Evolutionary conservation across 257 asterid species (phyloP), one percentile per base, ranked within the genome.

Genomic region (Salvia hispanica): DNA sequence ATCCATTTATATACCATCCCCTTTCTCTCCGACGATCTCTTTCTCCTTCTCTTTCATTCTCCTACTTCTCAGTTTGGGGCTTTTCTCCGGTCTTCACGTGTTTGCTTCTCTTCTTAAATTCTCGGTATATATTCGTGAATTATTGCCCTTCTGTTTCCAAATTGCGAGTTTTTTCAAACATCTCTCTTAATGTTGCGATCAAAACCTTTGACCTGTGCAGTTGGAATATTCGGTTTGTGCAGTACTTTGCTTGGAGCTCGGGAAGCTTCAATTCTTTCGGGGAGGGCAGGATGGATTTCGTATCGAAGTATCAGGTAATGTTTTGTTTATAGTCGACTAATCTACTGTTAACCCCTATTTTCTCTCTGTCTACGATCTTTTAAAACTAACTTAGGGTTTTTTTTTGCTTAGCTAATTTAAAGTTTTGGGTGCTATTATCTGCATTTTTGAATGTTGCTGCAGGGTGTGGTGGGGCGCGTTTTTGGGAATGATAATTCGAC

Each of bases 391-490:
- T 34, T 40, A 6, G 16, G 39, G 21, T 3, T 10, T 9, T 39
- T 39, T 42, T 9, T 37, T 21, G 45, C 44, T 62, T 25, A 25
- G 7, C 40, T 62, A 4, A 6, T 45, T 13, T 47, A 44, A 14
- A 47, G 47, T 64, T 47, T 64, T 44, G 46, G 7, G 9, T 43
- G 52, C 56, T 45, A 33, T 57, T 15, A 37, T 66, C 52, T 39
- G 51, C 51, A 66, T 34, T 66, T 64, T 63, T 63, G 58, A 33
- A 28, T 63, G 58, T 46, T 63, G 45, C 33, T 64, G 45, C 96
- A 90, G 99, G 99, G 97, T 31, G 96, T 86, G 58, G 94, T 93
- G 71, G 96, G 90, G 25, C 90, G 96, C 57, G 97, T 93, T 12
- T 88, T 94, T 62, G 85, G 97, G 39, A 91, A 84, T 53, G 97